Evolutionary conservation across 1,139 yeast species (phyloP).

Genomic region (Lodderomyces orthopsilosis): DNA sequence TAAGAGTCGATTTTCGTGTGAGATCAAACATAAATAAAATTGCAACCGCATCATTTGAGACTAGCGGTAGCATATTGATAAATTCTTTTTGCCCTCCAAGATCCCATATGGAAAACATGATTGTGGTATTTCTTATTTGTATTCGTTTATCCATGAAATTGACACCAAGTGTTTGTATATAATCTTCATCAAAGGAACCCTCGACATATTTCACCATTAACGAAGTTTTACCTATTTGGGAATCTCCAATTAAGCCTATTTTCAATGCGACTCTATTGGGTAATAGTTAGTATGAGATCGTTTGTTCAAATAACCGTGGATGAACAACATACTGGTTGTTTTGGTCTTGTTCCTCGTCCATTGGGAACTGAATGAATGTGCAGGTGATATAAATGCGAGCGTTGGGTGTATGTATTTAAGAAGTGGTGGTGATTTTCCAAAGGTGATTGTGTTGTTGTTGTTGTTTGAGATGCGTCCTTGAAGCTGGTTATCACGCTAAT

Average conservation of each 20-base stretch:
- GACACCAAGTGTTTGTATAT: slow-evolving; percentile 92
- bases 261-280: slow-evolving; percentile 67
- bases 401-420: too few relatives aligned
- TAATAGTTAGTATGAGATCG: slow-evolving; percentile 4
- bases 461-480: neutral
- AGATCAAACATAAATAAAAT: slow-evolving; percentile 89
- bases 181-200: slow-evolving; percentile 87
- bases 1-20: slow-evolving; percentile 81
- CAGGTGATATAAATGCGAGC: too few relatives aligned
- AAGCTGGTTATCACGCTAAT: neutral
- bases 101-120: slow-evolving; percentile 94
- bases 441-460: too few relatives aligned
- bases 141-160: slow-evolving; percentile 93
- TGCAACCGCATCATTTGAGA: slow-evolving; percentile 92
- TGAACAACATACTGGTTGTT: slow-evolving; percentile 36
- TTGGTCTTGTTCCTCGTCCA: slow-evolving; percentile 18
- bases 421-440: too few relatives aligned
- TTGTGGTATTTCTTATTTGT: slow-evolving; percentile 81
- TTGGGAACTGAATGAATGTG: slow-evolving; percentile 1
- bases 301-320: neutral
- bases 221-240: slow-evolving; percentile 97
- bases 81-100: slow-evolving; percentile 96
- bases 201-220: slow-evolving; percentile 96
- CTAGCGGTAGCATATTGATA: slow-evolving; percentile 93
- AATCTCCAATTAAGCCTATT: slow-evolving; percentile 94